A percentile compares a stretch with the other conserved stretches of the same genome.
Evolutionary conservation across 305 asterid genomes (phyloP).

Genomic region (Striga hermonthica): DNA sequence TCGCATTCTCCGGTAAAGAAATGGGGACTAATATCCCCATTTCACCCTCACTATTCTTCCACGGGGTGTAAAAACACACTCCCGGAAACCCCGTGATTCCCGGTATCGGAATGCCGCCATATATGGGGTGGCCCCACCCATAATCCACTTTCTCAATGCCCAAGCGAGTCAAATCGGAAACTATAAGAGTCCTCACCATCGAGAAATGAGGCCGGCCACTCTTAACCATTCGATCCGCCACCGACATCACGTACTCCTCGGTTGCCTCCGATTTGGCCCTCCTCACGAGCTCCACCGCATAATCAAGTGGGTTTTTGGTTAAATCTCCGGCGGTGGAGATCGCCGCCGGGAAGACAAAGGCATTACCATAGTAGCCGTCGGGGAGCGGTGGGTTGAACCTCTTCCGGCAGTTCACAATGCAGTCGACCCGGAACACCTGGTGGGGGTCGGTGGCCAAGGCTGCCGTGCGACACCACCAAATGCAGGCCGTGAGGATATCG

Average conservation of each 20-base stretch:
- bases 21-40: slow-evolving; percentile 53
- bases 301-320: slow-evolving; percentile 29
- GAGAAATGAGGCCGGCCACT: slow-evolving; percentile 37
- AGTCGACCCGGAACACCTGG: no score
- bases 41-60: slow-evolving; percentile 46
- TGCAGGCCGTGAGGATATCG: not conserved
- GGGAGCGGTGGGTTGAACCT: no score
- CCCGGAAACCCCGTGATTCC: slow-evolving; percentile 46
- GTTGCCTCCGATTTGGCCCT: slow-evolving; percentile 37
- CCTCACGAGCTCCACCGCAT: slow-evolving; percentile 41
- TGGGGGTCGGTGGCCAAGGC: no score
- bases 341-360: slow-evolving; percentile 20
- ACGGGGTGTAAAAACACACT: slow-evolving; percentile 46
- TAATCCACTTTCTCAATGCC: slow-evolving; percentile 53
- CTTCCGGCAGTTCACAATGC: no score
- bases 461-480: no score
- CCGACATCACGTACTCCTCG: slow-evolving; percentile 46
- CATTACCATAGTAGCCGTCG: no score
- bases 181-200: slow-evolving; percentile 34
- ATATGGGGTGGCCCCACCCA: slow-evolving; percentile 57
- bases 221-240: slow-evolving; percentile 41
- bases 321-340: slow-evolving; percentile 31
- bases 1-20: slow-evolving; percentile 27
- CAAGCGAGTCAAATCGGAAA: slow-evolving; percentile 44
- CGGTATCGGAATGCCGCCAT: slow-evolving; percentile 35